Conservation (phyloP, 805 yeast species). For the Cyberlindnera euphorbiae region DNA sequence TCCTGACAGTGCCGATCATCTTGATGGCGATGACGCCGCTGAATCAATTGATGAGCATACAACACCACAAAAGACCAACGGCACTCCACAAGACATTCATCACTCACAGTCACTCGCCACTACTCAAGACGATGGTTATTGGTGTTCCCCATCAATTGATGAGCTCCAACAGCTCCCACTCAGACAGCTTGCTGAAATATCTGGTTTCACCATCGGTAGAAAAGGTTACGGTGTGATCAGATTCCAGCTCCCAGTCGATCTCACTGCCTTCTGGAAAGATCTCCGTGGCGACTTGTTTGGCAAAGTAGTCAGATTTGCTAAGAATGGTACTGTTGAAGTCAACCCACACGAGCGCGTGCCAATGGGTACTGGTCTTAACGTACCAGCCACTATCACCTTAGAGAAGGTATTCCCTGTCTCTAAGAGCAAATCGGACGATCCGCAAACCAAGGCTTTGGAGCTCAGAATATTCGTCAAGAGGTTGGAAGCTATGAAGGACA, state of each 20-base stretch:
- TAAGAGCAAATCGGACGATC: constrained; percentile 22
- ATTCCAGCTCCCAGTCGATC: constrained; percentile 64
- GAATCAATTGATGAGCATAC: background rate
- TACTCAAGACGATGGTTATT: constrained; percentile 46
- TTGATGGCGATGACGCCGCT: constrained; percentile 1
- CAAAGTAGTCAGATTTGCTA: constrained; percentile 40
- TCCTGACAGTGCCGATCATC: background rate
- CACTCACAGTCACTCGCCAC: too few relatives aligned
- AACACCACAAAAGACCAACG: constrained; percentile 3
- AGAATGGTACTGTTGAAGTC: constrained; percentile 49
- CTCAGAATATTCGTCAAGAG: constrained; percentile 43
- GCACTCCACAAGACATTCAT: too few relatives aligned
- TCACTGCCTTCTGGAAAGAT: constrained; percentile 44
- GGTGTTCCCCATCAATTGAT: constrained; percentile 65
- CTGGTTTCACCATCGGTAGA: constrained; percentile 66
- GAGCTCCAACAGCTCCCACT: constrained; percentile 40
- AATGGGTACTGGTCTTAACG: constrained; percentile 65
- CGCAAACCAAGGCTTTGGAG: constrained; percentile 33
- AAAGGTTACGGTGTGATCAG: constrained; percentile 63
- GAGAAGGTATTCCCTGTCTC: constrained; percentile 53
- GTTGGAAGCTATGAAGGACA: constrained; percentile 55
- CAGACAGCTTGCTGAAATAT: constrained; percentile 48
- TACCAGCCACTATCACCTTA: constrained; percentile 68
- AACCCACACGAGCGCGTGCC: constrained; percentile 65
- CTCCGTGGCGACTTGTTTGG: constrained; percentile 34